A percentile compares a stretch with the other conserved stretches of the same genome.
Conservation (phyloP, 2,329 filamentous ascomycete genomes). For the Cladobotryum protrusum region DNA sequence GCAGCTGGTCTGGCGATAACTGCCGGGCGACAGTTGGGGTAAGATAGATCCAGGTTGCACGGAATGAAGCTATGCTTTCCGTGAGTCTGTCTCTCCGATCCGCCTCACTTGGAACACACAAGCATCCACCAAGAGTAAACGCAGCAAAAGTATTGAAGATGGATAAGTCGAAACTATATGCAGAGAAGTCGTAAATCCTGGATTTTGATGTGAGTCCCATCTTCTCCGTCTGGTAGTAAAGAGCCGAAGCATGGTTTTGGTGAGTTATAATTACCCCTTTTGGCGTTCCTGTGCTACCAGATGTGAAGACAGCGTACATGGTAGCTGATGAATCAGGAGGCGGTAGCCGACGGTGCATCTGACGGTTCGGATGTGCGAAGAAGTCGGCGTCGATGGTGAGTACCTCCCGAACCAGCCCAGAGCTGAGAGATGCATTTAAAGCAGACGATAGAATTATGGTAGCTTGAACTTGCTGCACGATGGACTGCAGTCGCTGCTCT, state of each 20-base stretch:
- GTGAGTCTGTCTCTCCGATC: not conserved
- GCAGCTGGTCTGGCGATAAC: not conserved
- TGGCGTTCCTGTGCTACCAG: conserved; percentile 47
- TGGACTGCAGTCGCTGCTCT: not conserved
- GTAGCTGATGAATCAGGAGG: not conserved
- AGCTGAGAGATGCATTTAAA: too few species aligned
- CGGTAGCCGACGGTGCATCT: not conserved
- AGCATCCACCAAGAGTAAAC: conserved; percentile 5
- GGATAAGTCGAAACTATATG: conserved; percentile 14
- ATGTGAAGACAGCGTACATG: conserved; percentile 46
- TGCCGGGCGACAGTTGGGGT: conserved; percentile 5
- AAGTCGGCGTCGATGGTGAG: too few species aligned
- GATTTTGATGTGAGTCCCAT: not conserved
- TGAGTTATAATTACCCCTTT: conserved; percentile 46
- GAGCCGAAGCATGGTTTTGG: conserved; percentile 32
- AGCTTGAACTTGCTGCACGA: not conserved
- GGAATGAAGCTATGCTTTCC: not conserved
- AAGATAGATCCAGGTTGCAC: not conserved
- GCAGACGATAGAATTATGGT: not conserved
- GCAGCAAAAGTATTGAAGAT: conserved; percentile 10
- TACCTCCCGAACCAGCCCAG: too few species aligned
- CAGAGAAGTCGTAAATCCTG: conserved; percentile 12
- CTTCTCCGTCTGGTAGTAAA: conserved; percentile 29
- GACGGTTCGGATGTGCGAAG: too few species aligned
- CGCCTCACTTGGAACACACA: conserved; percentile 1